Base-by-base conservation (phyloP, 164 flowering plant genomes). In the Magnolia officinalis region DNA sequence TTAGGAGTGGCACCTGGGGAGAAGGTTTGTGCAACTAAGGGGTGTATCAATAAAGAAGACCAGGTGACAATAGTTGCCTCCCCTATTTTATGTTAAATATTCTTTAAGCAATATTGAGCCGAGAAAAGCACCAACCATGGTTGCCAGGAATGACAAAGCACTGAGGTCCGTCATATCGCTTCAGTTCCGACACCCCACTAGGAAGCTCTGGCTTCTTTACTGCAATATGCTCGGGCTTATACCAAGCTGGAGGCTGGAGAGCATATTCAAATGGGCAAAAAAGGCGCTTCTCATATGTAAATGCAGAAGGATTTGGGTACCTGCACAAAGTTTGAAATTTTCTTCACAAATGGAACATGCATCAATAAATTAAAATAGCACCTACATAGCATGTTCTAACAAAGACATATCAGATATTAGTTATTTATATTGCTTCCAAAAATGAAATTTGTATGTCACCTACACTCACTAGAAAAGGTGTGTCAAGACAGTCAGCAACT, bases 261-360 rank as follows among this genome's bases (percentile, higher is more conserved):
- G 99, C 99, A 89, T 93, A 89, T 80, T 96, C 98, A 81, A 94
- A 96, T 58, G 99, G 99, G 79, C 94, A 76, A 84, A 94, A 93
- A 72, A 96, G 74, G 23, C 99, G 98, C 70, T 76, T 93, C 87
- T 94, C 96, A 82, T 96, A 96, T 37, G 98, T 92, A 78, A 89
- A 96, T 67, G 91, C 84, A 71, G 99, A 96, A 71, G 99, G 99
- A 89, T 96, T 96, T 50, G 99, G 99, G 69, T 96, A 96, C 82
- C 99, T 96, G 82, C 14, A 78, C 80, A 52, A 72, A 72, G 21
- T 6, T 67, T 16, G 37, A 75, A 18, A 61, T 63, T 64, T 77
- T 50, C 50, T 51, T 49, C n/a, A 75, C 9, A 63, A 59, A 20
- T 49, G 50, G 70, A 19, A 75, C 10, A 76, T 58, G 71, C 50